Evolutionary conservation across 345 rosid species (phyloP), one percentile per base, ranked within the genome.

Genomic region (Cardamine occulta): DNA sequence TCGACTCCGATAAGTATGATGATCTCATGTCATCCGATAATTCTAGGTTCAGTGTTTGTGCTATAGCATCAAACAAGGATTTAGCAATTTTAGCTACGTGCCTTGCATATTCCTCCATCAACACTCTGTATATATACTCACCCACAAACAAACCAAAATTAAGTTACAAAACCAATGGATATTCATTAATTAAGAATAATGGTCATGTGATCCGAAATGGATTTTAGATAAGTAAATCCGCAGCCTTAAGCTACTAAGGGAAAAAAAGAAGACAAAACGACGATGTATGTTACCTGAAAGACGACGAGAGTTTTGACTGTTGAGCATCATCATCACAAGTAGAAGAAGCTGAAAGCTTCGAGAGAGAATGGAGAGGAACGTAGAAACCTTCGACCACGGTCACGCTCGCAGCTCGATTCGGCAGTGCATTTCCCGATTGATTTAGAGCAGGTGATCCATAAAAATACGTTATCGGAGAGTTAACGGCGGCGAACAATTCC

Each of bases 371-470:
- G 5, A 88, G 84, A 60, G 85, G 88, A 68, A 84, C 84, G 65
- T 87, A 85, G 23, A 91, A 54, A 47, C 93, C 97, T 81, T 93
- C 96, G 17, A 93, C 74, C 91, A 88, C 80, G 45, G 82, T 42
- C 8, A 59, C 58, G 64, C 84, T 60, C 6, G 79, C 74, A 28
- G 57, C 78, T 63, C 57, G 53, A 66, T 70, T 74, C 9, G 60
- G 28, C 0, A 90, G 56, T 72, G 90, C 87, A 56, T 79, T 57
- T 26, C 98, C 95, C 1, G 90, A 80, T 4, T 80, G 84, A 18
- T 87, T 86, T 0, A 93, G 78, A 21, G 83, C 88, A 24, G 93
- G 89, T 21, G 91, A 85, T 47, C 97, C 98, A 89, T 91, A 89
- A 31, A 89, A 90, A 77, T 93, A 90, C 31, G 96, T 88, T 82